Evolutionary conservation across 164 flowering plant genomes (phyloP).

Genomic region (Magnolia changhungtana): DNA sequence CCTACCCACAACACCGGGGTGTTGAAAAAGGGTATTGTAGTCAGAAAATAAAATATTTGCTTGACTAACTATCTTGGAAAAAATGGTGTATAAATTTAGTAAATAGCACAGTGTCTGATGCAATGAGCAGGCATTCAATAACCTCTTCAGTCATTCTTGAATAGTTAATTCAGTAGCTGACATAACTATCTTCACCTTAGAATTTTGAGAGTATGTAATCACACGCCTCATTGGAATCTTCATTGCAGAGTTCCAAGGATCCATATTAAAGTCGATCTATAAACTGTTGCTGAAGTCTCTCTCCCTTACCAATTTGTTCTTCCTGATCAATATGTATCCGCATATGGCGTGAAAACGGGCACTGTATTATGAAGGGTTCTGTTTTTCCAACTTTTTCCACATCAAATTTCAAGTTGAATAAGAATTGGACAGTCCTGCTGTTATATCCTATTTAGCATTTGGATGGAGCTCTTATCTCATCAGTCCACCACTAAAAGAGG

Average conservation of each 20-base stretch:
- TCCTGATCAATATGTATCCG: too few relatives aligned
- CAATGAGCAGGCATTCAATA: too few relatives aligned
- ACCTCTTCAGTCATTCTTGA: too few relatives aligned
- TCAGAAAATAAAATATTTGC: too few relatives aligned
- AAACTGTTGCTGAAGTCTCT: neutral
- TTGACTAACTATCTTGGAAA: too few relatives aligned
- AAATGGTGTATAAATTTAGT: too few relatives aligned
- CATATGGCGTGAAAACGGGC: too few relatives aligned
- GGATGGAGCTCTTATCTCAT: neutral
- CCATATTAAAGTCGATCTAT: neutral
- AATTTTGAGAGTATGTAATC: neutral
- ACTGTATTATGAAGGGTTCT: neutral
- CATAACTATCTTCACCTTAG: too few relatives aligned
- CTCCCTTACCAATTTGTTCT: neutral
- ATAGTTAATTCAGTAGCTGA: too few relatives aligned
- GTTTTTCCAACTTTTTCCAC: neutral
- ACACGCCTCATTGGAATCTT: neutral
- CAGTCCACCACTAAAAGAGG: neutral
- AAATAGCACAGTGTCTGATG: too few relatives aligned
- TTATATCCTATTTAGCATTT: neutral
- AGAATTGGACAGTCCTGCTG: neutral
- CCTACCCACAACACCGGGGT: too few relatives aligned
- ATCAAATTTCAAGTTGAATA: neutral
- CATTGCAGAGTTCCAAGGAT: neutral
- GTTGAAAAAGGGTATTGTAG: too few relatives aligned